These are phyloP conservation scores for Aspergillus fumigatus DNA, from an alignment of 2,329 filamentous ascomycete genomes.

Conservation along the genomic window DNA sequence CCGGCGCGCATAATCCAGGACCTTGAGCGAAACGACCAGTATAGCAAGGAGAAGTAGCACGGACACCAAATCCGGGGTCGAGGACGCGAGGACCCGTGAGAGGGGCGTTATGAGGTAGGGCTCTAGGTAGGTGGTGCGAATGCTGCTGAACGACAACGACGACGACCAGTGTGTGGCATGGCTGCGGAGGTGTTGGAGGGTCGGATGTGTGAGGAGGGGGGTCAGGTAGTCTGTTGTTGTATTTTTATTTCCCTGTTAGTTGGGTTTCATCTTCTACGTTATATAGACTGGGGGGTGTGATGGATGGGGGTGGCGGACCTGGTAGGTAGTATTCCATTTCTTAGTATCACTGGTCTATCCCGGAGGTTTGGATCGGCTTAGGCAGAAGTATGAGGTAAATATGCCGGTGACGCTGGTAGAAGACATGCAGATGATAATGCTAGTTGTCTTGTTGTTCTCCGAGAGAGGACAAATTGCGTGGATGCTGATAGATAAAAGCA, in stretches of 20 bases:
- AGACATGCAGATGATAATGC: not conserved
- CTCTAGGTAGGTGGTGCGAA: slow-evolving; percentile 42
- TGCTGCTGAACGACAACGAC: slow-evolving; percentile 16
- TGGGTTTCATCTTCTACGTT: not conserved
- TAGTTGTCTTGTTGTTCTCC: not conserved
- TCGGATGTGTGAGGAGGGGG: slow-evolving; percentile 1
- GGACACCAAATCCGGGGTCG: slow-evolving; percentile 33
- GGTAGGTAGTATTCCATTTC: not conserved
- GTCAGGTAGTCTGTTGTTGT: not conserved
- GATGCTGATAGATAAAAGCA: not conserved
- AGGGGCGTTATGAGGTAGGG: slow-evolving; percentile 45
- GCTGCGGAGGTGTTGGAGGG: slow-evolving; percentile 8
- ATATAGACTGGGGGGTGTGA: not conserved
- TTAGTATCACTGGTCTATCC: not conserved
- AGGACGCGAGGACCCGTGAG: slow-evolving; percentile 30
- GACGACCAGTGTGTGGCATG: slow-evolving; percentile 2
- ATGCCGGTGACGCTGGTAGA: not conserved
- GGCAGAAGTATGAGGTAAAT: not conserved
- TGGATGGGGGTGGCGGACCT: not conserved
- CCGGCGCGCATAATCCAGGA: slow-evolving; percentile 66
- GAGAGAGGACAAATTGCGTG: not conserved
- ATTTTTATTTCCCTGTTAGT: not conserved
- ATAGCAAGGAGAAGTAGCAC: slow-evolving; percentile 51
- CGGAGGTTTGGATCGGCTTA: not conserved
- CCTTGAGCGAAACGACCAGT: slow-evolving; percentile 59